Base-by-base conservation (phyloP, 345 rosid species). In the Theobroma cacao region DNA sequence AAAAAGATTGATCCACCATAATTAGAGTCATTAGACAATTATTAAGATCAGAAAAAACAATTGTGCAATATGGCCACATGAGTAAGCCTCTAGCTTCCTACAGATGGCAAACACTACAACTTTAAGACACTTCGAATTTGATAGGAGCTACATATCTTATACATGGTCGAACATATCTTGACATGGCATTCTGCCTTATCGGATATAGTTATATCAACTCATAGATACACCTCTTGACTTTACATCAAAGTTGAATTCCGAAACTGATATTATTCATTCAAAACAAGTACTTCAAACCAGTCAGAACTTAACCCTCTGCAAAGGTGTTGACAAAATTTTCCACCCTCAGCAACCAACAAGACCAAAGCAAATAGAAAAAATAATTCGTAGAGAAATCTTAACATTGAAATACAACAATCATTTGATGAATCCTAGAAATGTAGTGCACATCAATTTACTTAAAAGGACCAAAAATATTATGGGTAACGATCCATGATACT, bases 221-320 rank as follows among this genome's bases (percentile, higher is more conserved):
- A 40, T 1, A 12, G 17, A 66, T 13, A n/a, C 31, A 66, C 15
- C 30, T 40, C 50, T 64, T 66, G 3, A 66, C 72, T 22, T 41
- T 66, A 40, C 52, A 40, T 68, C 73, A 68, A 68, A 43, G 73
- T 68, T 43, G 10, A 67, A 67, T 43, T 43, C 22, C 7, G 55
- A 68, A 68, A 45, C 34, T 45, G 22, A n/a, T 18, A 14, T 67
- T 43, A 45, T 43, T 13, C 11, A 3, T 12, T 7, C n/a, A 26
- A 67, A 64, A 43, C 0, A n/a, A 5, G 53, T 43, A 66, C 47
- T 24, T 41, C 72, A 67, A 43, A 48, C 53, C 53, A 43, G 18
- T 41, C 53, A 38, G 31, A 12, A 43, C 72, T 41, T 67, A 24
- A 18, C 11, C 34, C 72, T 67, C 18, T 41, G n/a, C 17, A 41